A percentile compares a stretch with the other conserved stretches of the same genome.
These are phyloP conservation scores for Cairneyella variabilis DNA, from an alignment of 495 filamentous ascomycete genomes.

Conservation along the genomic window DNA sequence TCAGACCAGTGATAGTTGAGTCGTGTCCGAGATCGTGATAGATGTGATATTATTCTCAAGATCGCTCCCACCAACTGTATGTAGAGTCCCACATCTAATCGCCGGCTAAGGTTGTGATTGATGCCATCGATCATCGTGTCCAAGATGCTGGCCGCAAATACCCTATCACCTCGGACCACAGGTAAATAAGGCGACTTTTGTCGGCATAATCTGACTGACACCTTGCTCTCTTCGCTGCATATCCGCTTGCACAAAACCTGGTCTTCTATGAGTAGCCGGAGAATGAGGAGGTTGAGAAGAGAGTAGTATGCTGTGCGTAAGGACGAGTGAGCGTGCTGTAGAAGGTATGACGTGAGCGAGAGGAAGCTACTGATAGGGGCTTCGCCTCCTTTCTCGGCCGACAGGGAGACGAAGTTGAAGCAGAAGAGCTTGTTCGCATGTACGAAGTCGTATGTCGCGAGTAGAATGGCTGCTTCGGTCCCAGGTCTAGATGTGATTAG, in stretches of 20 bases:
- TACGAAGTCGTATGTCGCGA: slow-evolving; percentile 89
- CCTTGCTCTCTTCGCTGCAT: slow-evolving; percentile 75
- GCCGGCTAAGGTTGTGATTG: slow-evolving; percentile 86
- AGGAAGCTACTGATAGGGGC: slow-evolving; percentile 78
- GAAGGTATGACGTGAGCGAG: slow-evolving; percentile 85
- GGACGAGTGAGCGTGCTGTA: slow-evolving; percentile 90
- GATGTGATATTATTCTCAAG: slow-evolving; percentile 75
- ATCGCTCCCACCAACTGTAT: slow-evolving; percentile 74
- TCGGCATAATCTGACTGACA: slow-evolving; percentile 77
- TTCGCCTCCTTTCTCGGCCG: slow-evolving; percentile 61
- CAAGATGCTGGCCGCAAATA: slow-evolving; percentile 69
- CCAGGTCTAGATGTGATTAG: slow-evolving; percentile 56
- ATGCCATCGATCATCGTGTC: slow-evolving; percentile 87
- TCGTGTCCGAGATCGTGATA: slow-evolving; percentile 73
- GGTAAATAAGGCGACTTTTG: slow-evolving; percentile 90
- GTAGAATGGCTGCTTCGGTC: slow-evolving; percentile 69
- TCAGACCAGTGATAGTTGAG: slow-evolving; percentile 93
- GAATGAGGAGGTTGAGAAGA: slow-evolving; percentile 73
- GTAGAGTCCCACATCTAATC: slow-evolving; percentile 82
- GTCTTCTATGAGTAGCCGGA: slow-evolving; percentile 89
- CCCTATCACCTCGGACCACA: slow-evolving; percentile 61
- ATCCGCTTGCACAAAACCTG: slow-evolving; percentile 77
- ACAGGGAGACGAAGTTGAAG: slow-evolving; percentile 68
- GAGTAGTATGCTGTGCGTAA: slow-evolving; percentile 72
- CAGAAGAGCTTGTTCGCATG: slow-evolving; percentile 96